Percentiles rank a stretch among this genome's conserved stretches.
These are phyloP conservation scores for Nicotiana tabacum DNA, from an alignment of 257 asterid species.

Conservation along the genomic window DNA sequence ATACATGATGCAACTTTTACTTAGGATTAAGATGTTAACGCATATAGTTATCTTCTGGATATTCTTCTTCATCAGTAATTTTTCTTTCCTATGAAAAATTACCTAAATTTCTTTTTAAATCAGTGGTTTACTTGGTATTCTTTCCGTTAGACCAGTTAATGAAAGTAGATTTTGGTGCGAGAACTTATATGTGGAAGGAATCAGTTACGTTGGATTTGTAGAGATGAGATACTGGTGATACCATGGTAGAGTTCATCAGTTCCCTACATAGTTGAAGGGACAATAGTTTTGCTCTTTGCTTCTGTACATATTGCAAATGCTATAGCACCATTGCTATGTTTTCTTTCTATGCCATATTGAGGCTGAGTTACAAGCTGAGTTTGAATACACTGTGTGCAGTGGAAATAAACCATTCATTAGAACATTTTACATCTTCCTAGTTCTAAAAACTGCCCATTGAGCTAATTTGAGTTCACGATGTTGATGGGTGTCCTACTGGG, in stretches of 20 bases:
- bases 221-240: background rate
- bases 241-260: background rate
- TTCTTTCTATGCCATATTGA: background rate
- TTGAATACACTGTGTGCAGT: slow-evolving; percentile 1
- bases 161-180: background rate
- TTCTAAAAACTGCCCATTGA: background rate
- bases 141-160: background rate
- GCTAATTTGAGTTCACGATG: background rate
- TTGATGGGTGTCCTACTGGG: background rate
- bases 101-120: too few species aligned
- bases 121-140: background rate
- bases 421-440: background rate
- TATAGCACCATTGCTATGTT: background rate
- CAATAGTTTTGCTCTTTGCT: background rate
- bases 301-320: background rate
- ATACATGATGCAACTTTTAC: too few species aligned
- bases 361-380: background rate
- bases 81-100: too few species aligned
- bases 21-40: too few species aligned
- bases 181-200: background rate
- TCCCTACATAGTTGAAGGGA: background rate
- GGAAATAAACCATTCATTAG: background rate
- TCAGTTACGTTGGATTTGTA: background rate
- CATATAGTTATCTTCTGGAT: too few species aligned
- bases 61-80: too few species aligned